phyloP scores from a whole-genome alignment of 306 rosid genomes.

The Leucaena leucocephala region DNA sequence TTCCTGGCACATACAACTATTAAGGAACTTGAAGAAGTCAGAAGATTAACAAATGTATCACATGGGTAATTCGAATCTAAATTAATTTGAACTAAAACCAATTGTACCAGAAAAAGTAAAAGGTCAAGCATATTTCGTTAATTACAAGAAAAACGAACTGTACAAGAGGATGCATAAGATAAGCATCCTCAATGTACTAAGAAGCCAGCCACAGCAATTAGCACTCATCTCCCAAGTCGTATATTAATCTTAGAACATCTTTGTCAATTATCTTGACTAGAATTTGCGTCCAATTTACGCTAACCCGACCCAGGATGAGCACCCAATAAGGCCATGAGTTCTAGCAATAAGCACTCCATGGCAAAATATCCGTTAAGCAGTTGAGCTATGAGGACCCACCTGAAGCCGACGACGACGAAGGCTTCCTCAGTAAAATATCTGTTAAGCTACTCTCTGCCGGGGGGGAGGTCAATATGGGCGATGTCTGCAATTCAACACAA shows the following conservation, averaged over 20 bases:
- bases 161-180: background rate
- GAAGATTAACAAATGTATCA: conserved; percentile 1
- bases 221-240: background rate
- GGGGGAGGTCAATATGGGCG: conserved; percentile 78
- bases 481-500: conserved; percentile 52
- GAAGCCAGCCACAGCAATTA: background rate
- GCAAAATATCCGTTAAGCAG: too few relatives aligned
- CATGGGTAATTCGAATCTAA: background rate
- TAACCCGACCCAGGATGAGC: background rate
- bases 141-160: background rate
- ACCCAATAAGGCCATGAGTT: conserved; percentile 1
- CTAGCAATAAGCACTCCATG: background rate
- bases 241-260: background rate
- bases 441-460: conserved; percentile 79
- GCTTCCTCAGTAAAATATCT: conserved; percentile 85
- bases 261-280: background rate
- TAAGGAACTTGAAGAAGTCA: background rate
- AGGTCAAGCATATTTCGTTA: conserved; percentile 8
- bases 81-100: background rate
- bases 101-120: background rate
- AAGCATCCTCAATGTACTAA: background rate
- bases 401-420: conserved; percentile 67
- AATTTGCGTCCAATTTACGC: background rate
- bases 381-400: conserved; percentile 39
- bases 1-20: background rate